Conservation (phyloP, 2,329 filamentous ascomycete genomes). For the Xylogone sp. region DNA sequence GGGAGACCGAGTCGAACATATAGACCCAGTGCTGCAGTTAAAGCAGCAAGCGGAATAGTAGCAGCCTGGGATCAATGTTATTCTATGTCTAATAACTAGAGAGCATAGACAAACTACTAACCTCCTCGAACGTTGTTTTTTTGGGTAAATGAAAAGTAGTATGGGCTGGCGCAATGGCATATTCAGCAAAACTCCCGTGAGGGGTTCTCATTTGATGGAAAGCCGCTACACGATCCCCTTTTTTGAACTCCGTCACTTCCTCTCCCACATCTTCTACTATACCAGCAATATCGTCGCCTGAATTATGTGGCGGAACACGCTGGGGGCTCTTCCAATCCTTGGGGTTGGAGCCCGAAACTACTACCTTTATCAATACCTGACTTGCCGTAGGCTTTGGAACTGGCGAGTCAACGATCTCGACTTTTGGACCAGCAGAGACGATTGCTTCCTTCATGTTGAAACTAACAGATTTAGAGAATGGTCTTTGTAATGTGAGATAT, state of each 20-base stretch:
- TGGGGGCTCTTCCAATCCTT: slow-evolving; percentile 27
- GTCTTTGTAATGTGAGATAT: too few species aligned
- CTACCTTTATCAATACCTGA: slow-evolving; percentile 29
- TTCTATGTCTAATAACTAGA: slow-evolving; percentile 23
- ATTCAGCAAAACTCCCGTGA: slow-evolving; percentile 57
- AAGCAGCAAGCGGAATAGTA: slow-evolving; percentile 38
- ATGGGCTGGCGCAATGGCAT: slow-evolving; percentile 50
- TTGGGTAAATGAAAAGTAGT: slow-evolving; percentile 45
- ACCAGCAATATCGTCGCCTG: slow-evolving; percentile 32
- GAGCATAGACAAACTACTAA: slow-evolving; percentile 28
- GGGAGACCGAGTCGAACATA: slow-evolving; percentile 35
- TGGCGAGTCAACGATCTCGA: slow-evolving; percentile 23
- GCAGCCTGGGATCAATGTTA: slow-evolving; percentile 40
- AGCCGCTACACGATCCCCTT: slow-evolving; percentile 43
- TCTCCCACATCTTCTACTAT: slow-evolving; percentile 45
- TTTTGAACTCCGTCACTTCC: slow-evolving; percentile 39
- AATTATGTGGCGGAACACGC: slow-evolving; percentile 15
- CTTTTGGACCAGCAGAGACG: slow-evolving; percentile 21
- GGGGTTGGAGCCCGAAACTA: slow-evolving; percentile 26
- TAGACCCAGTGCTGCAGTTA: slow-evolving; percentile 39
- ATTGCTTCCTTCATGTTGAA: slow-evolving; percentile 28
- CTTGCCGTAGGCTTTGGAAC: slow-evolving; percentile 26
- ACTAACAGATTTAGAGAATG: background rate
- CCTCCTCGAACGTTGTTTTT: slow-evolving; percentile 27
- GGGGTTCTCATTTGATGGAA: slow-evolving; percentile 48